Conservation (phyloP, 2,329 filamentous ascomycete genomes). For the Aureobasidium pullulans region DNA sequence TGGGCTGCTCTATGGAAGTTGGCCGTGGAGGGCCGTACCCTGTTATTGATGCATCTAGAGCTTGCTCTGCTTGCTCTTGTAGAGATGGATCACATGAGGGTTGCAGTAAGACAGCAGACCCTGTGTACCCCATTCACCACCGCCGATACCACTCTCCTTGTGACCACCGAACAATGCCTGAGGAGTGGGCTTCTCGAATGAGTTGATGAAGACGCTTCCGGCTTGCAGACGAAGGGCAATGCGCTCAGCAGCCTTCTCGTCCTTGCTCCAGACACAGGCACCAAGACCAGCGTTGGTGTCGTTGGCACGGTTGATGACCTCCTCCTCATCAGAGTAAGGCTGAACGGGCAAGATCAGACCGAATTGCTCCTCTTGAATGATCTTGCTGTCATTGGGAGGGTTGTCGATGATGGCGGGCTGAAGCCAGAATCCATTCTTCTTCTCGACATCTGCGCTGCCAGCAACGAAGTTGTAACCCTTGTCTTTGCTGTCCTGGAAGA, state of each 20-base stretch:
- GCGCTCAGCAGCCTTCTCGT: conserved; percentile 41
- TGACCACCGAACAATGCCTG: conserved; percentile 51
- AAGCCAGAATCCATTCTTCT: conserved; percentile 33
- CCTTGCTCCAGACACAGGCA: conserved; percentile 46
- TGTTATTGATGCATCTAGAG: conserved; percentile 6
- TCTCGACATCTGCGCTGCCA: conserved; percentile 43
- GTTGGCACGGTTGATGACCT: conserved; percentile 43
- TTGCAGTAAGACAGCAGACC: conserved; percentile 42
- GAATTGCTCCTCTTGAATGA: conserved; percentile 45
- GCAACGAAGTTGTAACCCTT: conserved; percentile 45
- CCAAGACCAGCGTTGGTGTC: conserved; percentile 44
- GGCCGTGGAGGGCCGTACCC: not conserved
- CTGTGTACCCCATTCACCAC: conserved; percentile 53
- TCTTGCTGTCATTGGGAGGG: conserved; percentile 32
- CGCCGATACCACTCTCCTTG: conserved; percentile 70
- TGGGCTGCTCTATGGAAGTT: not conserved
- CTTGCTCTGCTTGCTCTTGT: conserved; percentile 34
- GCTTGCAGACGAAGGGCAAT: conserved; percentile 44
- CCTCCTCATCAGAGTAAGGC: conserved; percentile 39
- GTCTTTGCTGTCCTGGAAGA: conserved; percentile 31
- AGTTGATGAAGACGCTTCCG: conserved; percentile 52
- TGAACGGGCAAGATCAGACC: conserved; percentile 40
- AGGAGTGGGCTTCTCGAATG: conserved; percentile 40
- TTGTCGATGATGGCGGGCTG: conserved; percentile 41
- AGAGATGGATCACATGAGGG: conserved; percentile 40